Conservation (phyloP, 495 filamentous ascomycete species). For the Penicillium atrosanguineum region DNA sequence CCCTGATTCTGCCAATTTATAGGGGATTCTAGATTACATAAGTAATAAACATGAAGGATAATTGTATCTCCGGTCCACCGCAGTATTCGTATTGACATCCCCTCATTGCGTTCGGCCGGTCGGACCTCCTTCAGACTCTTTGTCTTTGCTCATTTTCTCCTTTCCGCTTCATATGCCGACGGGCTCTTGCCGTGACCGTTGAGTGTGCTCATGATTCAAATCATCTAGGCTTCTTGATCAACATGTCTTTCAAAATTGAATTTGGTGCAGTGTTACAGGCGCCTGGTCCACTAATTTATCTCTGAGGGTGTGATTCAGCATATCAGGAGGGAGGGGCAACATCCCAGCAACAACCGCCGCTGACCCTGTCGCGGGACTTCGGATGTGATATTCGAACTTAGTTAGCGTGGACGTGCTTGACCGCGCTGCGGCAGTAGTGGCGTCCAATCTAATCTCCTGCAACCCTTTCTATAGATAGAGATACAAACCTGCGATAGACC, state of each 20-base stretch:
- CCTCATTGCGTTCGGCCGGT: not conserved
- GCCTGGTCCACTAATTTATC: not conserved
- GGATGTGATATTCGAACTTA: constrained; percentile 4
- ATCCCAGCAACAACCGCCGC: not conserved
- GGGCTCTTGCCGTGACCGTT: not conserved
- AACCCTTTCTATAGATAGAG: not conserved
- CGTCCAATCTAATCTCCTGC: constrained; percentile 2
- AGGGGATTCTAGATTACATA: too few relatives aligned
- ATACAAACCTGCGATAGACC: not conserved
- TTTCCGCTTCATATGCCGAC: not conserved
- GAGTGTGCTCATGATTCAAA: not conserved
- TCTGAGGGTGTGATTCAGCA: not conserved
- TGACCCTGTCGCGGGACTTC: not conserved
- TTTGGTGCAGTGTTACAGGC: not conserved
- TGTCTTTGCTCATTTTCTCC: not conserved
- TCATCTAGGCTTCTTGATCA: not conserved
- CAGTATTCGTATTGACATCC: too few relatives aligned
- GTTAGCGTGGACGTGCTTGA: not conserved
- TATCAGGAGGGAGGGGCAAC: not conserved
- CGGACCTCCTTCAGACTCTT: not conserved
- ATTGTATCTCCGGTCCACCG: too few relatives aligned
- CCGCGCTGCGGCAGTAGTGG: not conserved
- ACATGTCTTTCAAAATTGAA: not conserved
- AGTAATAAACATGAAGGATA: too few relatives aligned
- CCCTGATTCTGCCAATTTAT: too few relatives aligned